Base-by-base conservation (phyloP, 2,329 filamentous ascomycete species). In the Nannizziopsis barbatae region DNA sequence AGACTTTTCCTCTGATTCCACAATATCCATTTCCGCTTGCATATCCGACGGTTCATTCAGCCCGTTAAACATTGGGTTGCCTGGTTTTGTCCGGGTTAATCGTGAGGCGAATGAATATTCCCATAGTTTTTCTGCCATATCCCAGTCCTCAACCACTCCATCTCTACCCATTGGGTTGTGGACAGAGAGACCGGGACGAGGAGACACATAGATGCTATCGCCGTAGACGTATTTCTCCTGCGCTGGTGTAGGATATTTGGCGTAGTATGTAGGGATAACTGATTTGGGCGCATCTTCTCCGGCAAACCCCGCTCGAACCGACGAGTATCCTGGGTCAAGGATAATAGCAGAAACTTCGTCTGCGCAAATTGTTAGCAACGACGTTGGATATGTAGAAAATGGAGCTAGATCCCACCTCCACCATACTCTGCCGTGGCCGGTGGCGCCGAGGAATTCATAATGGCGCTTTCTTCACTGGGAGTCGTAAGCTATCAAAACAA, bases 321-420 rank as follows among this genome's bases (percentile, higher is more conserved):
- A 83, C 62, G 85, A 86, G 71, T 88, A 95, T 53, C 93, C 92
- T 2, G 92, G 86, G 64, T 98, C 92, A 62, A 98, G 86, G 33
- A 98, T 86, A 58, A 98, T 84, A 45, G 93, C 93, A 32, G 89
- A 93, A 56, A 98, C 89, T 73, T 98, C 92, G 74, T 98, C 92
- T 95, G 60, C 31, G 9, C 42, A n/a, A 12, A 15, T 14, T 22
- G 22, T 15, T 35, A 37, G 17, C 20, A n/a, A 27, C 22, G n/a
- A 22, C 7, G 41, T 31, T 30, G 42, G 10, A 37, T 41, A 6
- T 12, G 6, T 41, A 10, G 22, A 31, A 10, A 20, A 18, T 18
- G 20, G 10, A 18, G 50, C 41, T 30, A 22, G 42, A 42, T 33
- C 35, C 53, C 68, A 72, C 70, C 70, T 65, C 70, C 70, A 53